phyloP scores from a whole-genome alignment of 768 basidiomycete genomes.

The Suillus clintonianus region DNA sequence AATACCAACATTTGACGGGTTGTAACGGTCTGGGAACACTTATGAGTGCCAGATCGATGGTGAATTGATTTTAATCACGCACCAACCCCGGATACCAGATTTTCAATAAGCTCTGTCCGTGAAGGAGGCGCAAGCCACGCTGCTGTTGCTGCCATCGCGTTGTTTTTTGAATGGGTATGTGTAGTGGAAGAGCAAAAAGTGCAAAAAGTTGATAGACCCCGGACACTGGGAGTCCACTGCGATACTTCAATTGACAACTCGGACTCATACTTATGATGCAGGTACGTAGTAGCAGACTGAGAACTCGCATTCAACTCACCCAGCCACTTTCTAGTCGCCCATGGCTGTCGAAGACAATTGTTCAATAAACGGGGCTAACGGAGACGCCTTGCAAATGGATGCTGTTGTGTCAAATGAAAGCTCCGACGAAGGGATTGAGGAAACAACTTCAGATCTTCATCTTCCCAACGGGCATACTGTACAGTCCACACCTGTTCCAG shows the following conservation, averaged over 20 bases:
- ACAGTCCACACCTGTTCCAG: not conserved
- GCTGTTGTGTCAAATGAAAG: not conserved
- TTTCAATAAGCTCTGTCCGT: constrained; percentile 85
- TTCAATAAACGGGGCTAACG: not conserved
- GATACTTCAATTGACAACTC: not conserved
- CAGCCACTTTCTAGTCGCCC: not conserved
- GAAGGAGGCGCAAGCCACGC: constrained; percentile 77
- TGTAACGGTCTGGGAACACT: constrained; percentile 80
- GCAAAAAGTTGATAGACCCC: constrained; percentile 5
- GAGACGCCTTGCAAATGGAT: not conserved
- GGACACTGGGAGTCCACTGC: constrained; percentile 6
- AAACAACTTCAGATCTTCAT: not conserved
- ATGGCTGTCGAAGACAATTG: not conserved
- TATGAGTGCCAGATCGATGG: constrained; percentile 2
- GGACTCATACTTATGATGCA: not conserved
- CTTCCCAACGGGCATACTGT: not conserved
- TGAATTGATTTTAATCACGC: constrained; percentile 31
- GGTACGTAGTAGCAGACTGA: not conserved
- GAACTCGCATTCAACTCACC: not conserved
- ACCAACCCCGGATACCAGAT: constrained; percentile 90
- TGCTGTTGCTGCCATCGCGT: constrained; percentile 39
- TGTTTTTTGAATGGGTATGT: constrained; percentile 12
- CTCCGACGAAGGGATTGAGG: not conserved
- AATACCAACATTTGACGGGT: constrained; percentile 89
- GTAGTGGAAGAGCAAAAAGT: constrained; percentile 2